Evolutionary conservation across 75 land plant genomes (phyloP).

Genomic region (Picea sitchensis): DNA sequence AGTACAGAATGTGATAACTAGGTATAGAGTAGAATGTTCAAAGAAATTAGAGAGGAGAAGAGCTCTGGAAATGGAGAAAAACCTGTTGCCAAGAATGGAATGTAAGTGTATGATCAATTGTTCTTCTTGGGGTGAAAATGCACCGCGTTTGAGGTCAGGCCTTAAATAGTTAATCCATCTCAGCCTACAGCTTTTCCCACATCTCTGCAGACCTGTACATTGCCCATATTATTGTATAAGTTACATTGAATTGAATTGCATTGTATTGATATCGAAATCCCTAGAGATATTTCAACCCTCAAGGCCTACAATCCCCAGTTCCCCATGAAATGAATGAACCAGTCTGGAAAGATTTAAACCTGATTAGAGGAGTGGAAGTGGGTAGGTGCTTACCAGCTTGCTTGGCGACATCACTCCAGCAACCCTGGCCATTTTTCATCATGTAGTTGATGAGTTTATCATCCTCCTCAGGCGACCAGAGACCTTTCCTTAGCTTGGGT

Average conservation of each 20-base stretch:
- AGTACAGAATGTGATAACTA: no score
- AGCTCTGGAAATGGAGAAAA: no score
- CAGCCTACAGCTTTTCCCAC: slow-evolving; percentile 68
- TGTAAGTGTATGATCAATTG: slow-evolving; percentile 46
- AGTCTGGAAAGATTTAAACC: no score
- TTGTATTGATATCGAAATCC: no score
- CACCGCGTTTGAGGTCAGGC: slow-evolving; percentile 55
- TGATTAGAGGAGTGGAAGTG: no score
- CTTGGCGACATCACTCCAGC: slow-evolving; percentile 76
- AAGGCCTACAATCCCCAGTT: no score
- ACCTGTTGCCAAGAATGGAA: slow-evolving; percentile 57
- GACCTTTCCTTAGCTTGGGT: slow-evolving; percentile 60
- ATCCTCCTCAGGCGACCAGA: slow-evolving; percentile 86
- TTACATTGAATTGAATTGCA: no score
- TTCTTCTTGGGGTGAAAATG: slow-evolving; percentile 57
- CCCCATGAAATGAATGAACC: no score
- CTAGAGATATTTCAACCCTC: no score
- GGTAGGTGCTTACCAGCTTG: neutral
- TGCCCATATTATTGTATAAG: no score
- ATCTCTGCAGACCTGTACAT: slow-evolving; percentile 34
- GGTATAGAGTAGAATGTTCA: no score
- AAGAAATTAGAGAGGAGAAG: no score
- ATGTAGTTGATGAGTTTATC: slow-evolving; percentile 71
- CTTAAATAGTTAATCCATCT: slow-evolving; percentile 67
- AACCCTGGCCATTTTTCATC: slow-evolving; percentile 69